A percentile compares a stretch with the other conserved stretches of the same genome.
These are phyloP conservation scores for Lophiostoma macrostomum DNA, from an alignment of 495 filamentous ascomycete genomes.

Conservation along the genomic window DNA sequence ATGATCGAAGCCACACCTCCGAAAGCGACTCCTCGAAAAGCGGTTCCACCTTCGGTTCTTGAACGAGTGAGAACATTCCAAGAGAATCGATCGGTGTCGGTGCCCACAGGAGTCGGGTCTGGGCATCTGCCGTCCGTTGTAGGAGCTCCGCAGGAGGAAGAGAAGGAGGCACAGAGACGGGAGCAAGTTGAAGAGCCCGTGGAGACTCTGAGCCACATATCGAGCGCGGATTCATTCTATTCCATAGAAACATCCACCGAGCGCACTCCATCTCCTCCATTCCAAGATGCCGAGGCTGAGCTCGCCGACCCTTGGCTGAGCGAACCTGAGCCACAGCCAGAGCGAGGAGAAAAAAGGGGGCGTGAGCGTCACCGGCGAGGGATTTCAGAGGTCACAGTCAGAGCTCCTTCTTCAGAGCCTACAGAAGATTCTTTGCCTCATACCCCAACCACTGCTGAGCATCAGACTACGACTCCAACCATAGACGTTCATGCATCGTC, in stretches of 20 bases:
- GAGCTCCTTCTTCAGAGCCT: slow-evolving; percentile 25
- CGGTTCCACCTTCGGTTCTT: slow-evolving; percentile 9
- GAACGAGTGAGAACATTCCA: slow-evolving; percentile 25
- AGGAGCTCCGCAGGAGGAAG: background rate
- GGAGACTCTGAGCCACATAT: slow-evolving; percentile 48
- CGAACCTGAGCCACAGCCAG: background rate
- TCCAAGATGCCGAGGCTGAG: slow-evolving; percentile 33
- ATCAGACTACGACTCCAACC: slow-evolving; percentile 1
- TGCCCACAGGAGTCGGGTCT: slow-evolving; percentile 41
- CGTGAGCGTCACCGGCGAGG: slow-evolving; percentile 38
- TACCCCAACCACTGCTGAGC: slow-evolving; percentile 1
- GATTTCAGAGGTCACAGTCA: slow-evolving; percentile 45
- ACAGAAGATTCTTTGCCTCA: background rate
- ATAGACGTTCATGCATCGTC: slow-evolving; percentile 16
- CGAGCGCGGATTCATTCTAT: slow-evolving; percentile 60
- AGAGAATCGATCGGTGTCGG: slow-evolving; percentile 44
- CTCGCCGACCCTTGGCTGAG: slow-evolving; percentile 24
- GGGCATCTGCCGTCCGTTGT: too few relatives aligned
- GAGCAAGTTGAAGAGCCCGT: slow-evolving; percentile 11
- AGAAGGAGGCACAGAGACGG: background rate
- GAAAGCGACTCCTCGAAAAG: slow-evolving; percentile 1
- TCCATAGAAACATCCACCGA: slow-evolving; percentile 56
- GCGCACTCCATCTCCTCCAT: slow-evolving; percentile 50
- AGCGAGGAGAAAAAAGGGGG: slow-evolving; percentile 13
- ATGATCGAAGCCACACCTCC: slow-evolving; percentile 21